Conservation (phyloP, 495 filamentous ascomycete species). For the Neurospora sp. region DNA sequence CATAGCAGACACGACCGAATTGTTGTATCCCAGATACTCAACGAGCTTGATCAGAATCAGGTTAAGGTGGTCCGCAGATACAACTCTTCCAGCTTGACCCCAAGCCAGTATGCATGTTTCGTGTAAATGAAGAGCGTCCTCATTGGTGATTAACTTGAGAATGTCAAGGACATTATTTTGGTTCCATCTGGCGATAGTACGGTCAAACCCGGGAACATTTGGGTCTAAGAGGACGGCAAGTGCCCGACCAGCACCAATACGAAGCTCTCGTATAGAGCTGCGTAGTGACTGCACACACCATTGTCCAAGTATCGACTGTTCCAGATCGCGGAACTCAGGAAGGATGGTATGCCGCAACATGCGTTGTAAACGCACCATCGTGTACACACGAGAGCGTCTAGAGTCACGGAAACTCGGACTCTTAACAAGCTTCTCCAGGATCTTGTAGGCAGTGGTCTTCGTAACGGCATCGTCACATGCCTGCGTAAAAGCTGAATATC, state of each 20-base stretch:
- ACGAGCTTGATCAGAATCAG: slow-evolving; percentile 73
- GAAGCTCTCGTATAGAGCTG: slow-evolving; percentile 77
- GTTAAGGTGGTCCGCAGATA: slow-evolving; percentile 66
- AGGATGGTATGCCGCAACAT: slow-evolving; percentile 53
- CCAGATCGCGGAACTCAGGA: slow-evolving; percentile 51
- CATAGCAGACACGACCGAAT: slow-evolving; percentile 64
- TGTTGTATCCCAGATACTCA: slow-evolving; percentile 77
- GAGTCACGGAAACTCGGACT: slow-evolving; percentile 48
- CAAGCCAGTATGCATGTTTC: slow-evolving; percentile 81
- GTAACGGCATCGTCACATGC: neutral
- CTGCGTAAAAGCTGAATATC: neutral
- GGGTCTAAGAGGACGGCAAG: slow-evolving; percentile 50
- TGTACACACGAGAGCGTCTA: slow-evolving; percentile 53
- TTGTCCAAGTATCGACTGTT: slow-evolving; percentile 55
- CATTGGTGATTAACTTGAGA: slow-evolving; percentile 59
- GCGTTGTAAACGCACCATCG: slow-evolving; percentile 62
- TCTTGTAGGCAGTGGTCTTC: slow-evolving; percentile 28
- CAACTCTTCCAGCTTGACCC: slow-evolving; percentile 60
- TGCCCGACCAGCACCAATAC: slow-evolving; percentile 59
- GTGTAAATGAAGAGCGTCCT: slow-evolving; percentile 50
- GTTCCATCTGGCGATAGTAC: slow-evolving; percentile 46
- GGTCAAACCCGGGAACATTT: slow-evolving; percentile 29
- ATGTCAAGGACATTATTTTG: slow-evolving; percentile 55
- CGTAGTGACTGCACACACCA: slow-evolving; percentile 72
- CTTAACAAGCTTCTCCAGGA: slow-evolving; percentile 48